Evolutionary conservation across 225 moss, liverwort and hornwort species (phyloP), one percentile per base, ranked within the genome.

Genomic region (Bryum argenteum): DNA sequence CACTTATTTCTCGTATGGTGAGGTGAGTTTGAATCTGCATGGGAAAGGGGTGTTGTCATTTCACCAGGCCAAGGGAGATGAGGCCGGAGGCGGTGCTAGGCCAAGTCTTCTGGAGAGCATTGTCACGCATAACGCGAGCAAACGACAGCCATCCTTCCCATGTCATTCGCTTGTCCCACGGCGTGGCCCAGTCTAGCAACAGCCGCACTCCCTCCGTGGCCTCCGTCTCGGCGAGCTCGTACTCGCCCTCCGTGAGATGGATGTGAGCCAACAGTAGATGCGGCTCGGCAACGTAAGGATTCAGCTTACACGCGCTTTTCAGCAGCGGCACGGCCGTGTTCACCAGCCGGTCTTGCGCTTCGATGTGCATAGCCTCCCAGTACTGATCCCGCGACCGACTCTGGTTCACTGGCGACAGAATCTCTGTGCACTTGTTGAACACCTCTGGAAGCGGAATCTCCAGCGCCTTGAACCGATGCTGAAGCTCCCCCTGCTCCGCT

Each of bases 101-200:
- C 97, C 97, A 97, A 0, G 72, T 66, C 13, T 81, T 93, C 37
- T 88, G 58, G 3, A 20, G 59, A 2, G 84, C 91, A 71, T 84
- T 80, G 28, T 74, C 63, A 10, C 63, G 77, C 9, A 97, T 23
- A 10, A 92, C 75, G 6, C 96, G 83, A 1, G 80, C 96, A 70
- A 85, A 94, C 5, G 90, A 56, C 57, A 97, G 53, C 94, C 92
- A 97, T 5, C 88, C 88, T 62, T 92, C 97, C 97, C 97, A 94
- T 3, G 86, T 79, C 90, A 97, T 90, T 2, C 90, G 86, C 65
- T 97, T 97, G 80, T 97, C 97, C 97, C 97, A 97, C 2, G 85
- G 54, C 17, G 89, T 89, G 4, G 71, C 88, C 97, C 94, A 94
- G 56, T 87, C 81, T 22, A 97, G 17, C 75, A 97, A 61, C 5